These are phyloP conservation scores for Paracamarosporium sp. DNA, from an alignment of 2,329 filamentous ascomycete genomes.

Conservation along the genomic window DNA sequence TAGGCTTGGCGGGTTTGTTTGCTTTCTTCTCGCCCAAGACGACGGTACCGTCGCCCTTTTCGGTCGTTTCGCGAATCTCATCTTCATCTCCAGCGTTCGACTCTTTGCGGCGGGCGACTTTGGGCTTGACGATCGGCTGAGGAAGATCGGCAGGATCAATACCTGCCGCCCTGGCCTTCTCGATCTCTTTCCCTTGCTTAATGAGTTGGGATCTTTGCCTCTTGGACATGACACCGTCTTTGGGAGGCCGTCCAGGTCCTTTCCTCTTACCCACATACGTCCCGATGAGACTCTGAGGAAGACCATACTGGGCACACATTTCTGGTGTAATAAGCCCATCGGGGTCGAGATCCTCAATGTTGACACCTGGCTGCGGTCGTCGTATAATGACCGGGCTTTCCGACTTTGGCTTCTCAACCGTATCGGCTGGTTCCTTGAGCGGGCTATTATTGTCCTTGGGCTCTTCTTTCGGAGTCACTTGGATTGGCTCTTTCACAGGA, in stretches of 20 bases:
- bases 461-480: constrained; percentile 27
- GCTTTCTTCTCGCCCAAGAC: constrained; percentile 51
- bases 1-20: constrained; percentile 55
- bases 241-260: constrained; percentile 80
- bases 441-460: constrained; percentile 36
- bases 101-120: constrained; percentile 44
- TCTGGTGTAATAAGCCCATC: constrained; percentile 44
- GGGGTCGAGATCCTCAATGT: constrained; percentile 38
- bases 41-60: constrained; percentile 41
- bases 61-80: constrained; percentile 41
- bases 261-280: constrained; percentile 67
- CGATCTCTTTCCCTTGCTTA: constrained; percentile 62
- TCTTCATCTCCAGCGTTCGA: constrained; percentile 46
- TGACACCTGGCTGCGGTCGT: constrained; percentile 26
- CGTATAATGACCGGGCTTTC: constrained; percentile 36
- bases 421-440: constrained; percentile 30
- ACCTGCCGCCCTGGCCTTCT: constrained; percentile 47
- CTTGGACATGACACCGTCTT: constrained; percentile 85
- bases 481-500: constrained; percentile 26
- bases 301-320: constrained; percentile 49
- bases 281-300: constrained; percentile 46
- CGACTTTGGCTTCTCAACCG: constrained; percentile 29
- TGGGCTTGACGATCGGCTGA: constrained; percentile 40
- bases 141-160: constrained; percentile 46
- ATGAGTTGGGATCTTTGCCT: constrained; percentile 71